Evolutionary conservation across 495 filamentous ascomycete species (phyloP).

Genomic region (Hyaloscypha bicolor): DNA sequence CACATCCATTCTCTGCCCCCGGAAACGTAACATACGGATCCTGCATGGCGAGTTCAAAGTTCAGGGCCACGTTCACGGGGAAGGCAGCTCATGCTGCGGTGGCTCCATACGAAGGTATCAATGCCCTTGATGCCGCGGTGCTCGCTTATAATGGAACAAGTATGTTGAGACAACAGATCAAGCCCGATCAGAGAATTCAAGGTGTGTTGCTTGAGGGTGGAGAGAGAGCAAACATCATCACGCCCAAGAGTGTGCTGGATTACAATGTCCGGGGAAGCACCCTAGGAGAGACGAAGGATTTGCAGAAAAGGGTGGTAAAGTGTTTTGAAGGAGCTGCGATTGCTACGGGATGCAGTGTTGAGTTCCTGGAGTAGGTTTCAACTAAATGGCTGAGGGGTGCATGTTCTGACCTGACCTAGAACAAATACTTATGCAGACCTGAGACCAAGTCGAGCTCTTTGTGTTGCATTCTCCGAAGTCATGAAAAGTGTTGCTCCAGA

Average conservation of each 20-base stretch:
- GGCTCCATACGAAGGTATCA: conserved; percentile 43
- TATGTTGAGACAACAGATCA: conserved; percentile 28
- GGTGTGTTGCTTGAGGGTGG: conserved; percentile 50
- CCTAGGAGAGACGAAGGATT: conserved; percentile 41
- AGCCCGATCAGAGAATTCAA: conserved; percentile 43
- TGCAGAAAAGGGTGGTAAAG: conserved; percentile 52
- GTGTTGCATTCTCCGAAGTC: conserved; percentile 50
- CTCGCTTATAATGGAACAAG: conserved; percentile 25
- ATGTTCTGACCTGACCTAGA: conserved; percentile 13
- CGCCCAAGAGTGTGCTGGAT: conserved; percentile 52
- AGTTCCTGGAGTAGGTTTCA: conserved; percentile 40
- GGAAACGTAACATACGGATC: conserved; percentile 46
- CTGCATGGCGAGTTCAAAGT: conserved; percentile 45
- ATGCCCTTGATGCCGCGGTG: conserved; percentile 27
- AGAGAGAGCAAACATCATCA: conserved; percentile 54
- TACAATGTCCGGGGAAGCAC: conserved; percentile 58
- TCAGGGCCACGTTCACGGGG: conserved; percentile 54
- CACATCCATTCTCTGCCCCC: conserved; percentile 47
- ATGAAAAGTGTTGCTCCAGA: conserved; percentile 45
- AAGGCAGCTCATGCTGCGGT: conserved; percentile 50
- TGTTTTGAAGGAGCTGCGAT: conserved; percentile 59
- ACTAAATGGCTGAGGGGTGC: no score
- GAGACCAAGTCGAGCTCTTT: conserved; percentile 49
- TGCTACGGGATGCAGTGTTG: conserved; percentile 56
- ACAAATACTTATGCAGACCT: conserved; percentile 56